Conservation (phyloP, 2,329 filamentous ascomycete genomes). For the Aspergillus carbonarius region DNA sequence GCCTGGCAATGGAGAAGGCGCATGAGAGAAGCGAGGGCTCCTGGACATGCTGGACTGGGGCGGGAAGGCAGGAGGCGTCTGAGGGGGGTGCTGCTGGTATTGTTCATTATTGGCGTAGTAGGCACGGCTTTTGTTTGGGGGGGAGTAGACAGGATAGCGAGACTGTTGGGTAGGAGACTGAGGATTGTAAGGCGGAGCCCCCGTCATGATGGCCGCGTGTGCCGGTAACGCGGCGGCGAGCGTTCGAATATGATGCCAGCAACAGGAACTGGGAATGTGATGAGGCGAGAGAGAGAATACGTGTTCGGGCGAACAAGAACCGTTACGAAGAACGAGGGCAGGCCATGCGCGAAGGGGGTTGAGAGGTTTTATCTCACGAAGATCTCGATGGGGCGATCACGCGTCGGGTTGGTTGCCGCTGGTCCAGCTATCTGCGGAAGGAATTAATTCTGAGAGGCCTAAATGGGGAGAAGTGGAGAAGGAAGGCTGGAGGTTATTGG, state of each 20-base stretch:
- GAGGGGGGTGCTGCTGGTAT: constrained; percentile 43
- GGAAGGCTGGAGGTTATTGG: constrained; percentile 8
- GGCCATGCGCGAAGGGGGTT: constrained; percentile 17
- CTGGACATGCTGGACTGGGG: constrained; percentile 35
- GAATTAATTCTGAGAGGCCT: constrained; percentile 15
- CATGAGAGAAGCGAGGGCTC: constrained; percentile 44
- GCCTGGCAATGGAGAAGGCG: constrained; percentile 41
- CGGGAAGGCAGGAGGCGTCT: constrained; percentile 44
- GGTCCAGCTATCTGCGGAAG: constrained; percentile 13
- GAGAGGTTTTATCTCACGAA: constrained; percentile 10
- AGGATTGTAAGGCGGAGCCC: constrained; percentile 46
- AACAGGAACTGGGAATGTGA: constrained; percentile 7
- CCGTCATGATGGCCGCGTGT: constrained; percentile 42
- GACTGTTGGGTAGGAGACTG: constrained; percentile 48
- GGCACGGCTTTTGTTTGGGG: constrained; percentile 41
- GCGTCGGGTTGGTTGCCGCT: constrained; percentile 16
- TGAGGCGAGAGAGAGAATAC: constrained; percentile 6
- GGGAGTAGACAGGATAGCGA: constrained; percentile 44
- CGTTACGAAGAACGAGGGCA: constrained; percentile 11
- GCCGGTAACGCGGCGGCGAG: constrained; percentile 29
- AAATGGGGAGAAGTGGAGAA: constrained; percentile 6
- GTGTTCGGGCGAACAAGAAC: constrained; percentile 15
- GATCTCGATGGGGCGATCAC: constrained; percentile 16
- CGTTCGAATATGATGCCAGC: constrained; percentile 8
- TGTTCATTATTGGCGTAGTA: constrained; percentile 46